These are phyloP conservation scores for Rhinocladiella mackenziei DNA, from an alignment of 2,329 filamentous ascomycete species.

Conservation along the genomic window DNA sequence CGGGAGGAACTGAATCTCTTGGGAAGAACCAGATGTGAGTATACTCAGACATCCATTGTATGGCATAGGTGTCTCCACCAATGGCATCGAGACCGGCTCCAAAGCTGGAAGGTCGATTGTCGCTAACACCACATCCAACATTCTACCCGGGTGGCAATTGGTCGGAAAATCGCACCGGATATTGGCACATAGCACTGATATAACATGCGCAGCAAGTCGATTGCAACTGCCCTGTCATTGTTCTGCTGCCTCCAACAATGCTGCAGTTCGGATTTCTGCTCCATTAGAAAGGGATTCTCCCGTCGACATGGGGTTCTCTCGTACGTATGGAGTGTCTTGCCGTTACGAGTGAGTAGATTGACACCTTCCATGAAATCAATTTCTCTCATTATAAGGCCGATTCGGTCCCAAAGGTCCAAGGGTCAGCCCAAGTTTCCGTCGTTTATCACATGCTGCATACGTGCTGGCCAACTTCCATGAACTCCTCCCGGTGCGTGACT, in stretches of 20 bases:
- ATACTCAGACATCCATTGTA: slow-evolving; percentile 49
- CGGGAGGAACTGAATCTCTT: slow-evolving; percentile 38
- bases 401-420: slow-evolving; percentile 48
- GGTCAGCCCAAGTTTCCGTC: not conserved
- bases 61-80: slow-evolving; percentile 62
- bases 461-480: slow-evolving; percentile 41
- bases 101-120: slow-evolving; percentile 45
- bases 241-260: slow-evolving; percentile 30
- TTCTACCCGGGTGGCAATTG: slow-evolving; percentile 33
- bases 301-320: not conserved
- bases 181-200: slow-evolving; percentile 18
- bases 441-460: slow-evolving; percentile 6
- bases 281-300: not conserved
- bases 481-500: slow-evolving; percentile 35
- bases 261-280: slow-evolving; percentile 24
- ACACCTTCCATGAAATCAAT: slow-evolving; percentile 71
- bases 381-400: slow-evolving; percentile 63
- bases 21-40: slow-evolving; percentile 49
- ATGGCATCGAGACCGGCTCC: slow-evolving; percentile 63
- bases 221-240: slow-evolving; percentile 41
- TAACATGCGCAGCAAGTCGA: slow-evolving; percentile 51
- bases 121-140: slow-evolving; percentile 53
- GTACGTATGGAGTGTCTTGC: slow-evolving; percentile 60
- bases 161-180: slow-evolving; percentile 1
- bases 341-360: slow-evolving; percentile 53